Base-by-base conservation (phyloP, 192 early-diverging fungal genomes). In the Coemansia sp. region DNA sequence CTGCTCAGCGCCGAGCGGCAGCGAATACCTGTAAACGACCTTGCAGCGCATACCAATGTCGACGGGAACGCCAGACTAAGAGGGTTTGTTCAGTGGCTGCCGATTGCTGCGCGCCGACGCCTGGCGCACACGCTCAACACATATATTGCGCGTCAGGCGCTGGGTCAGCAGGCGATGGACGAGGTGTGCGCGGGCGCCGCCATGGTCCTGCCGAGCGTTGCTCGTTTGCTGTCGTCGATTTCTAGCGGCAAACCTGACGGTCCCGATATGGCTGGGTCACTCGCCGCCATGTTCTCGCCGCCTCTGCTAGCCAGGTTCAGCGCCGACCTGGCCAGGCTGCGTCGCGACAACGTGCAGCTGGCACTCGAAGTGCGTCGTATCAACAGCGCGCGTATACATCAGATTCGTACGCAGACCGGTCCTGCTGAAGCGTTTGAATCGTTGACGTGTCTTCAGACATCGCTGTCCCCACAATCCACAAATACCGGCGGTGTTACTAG, bases 1-100 rank as follows among this genome's bases (percentile, higher is more conserved):
- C 55, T 78, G 54, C 57, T 78, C 19, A 78, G 74, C 39, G 74
- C 74, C 22, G 64, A 78, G 57, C 74, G 74, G 12, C 74, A 78
- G 55, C 64, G 74, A 34, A 48, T 50, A 4, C 74, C 74, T 14
- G 42, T 63, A 30, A 68, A 77, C 42, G 74, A 77, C 50, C 61
- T 70, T 14, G 60, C 57, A 4, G 22, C 37, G 41, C 55, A 57
- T 34, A 22, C 38, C 13, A 14, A n/a, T 40, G 11, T 5, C 14
- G 48, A 13, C 33, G 22, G 24, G n/a, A 43, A 24, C n/a, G 55
- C 27, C 1, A 2, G 21, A 14, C 42, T 51, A 0, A 19, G 13
- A 5, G 12, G 38, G 2, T 22, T 34, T 0, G 24, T 50, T 9
- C 56, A 45, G 23, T 46, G 43, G 19, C 53, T 69, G 53, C 67